Base-by-base conservation (phyloP, 257 asterid species). In the Rehmannia glutinosa region DNA sequence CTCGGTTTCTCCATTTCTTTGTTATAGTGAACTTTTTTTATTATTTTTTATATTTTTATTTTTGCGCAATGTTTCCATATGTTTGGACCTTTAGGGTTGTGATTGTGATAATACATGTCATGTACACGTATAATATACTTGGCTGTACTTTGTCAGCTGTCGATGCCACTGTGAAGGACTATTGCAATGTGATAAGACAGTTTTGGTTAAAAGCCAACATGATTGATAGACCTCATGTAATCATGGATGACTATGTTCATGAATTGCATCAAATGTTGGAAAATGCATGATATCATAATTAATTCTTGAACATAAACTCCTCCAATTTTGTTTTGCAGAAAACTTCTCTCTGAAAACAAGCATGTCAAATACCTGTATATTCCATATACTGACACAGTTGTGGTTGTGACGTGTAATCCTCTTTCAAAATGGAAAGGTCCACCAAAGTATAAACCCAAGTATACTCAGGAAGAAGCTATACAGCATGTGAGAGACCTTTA, bases 351-450 rank as follows among this genome's bases (percentile, higher is more conserved):
- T 0, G 97, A 91, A 74, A 94, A 94, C 87, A 94, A 85, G 92
- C 97, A 94, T 65, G 91, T 94, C 74, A 90, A 91, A 59, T 94
- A 85, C 77, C 84, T 94, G 72, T 75, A 94, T 69, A 88, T 94
- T 78, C 97, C 97, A 3, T 94, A 94, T 67, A 93, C 99, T 1
- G 96, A 93, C 69, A 80, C 94, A 2, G 91, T 90, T 42, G 99
- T 90, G 70, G 86, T 94, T 16, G 97, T 94, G 76, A 91, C 82
- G 5, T 94, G 99, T 77, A 94, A 94, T 75, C 97, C 96, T 64
- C 41, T 84, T 64, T 83, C 96, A 24, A 87, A 87, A 69, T 71
- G 84, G 92, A 87, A 74, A 72, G 91, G 89, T 46, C 83, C 87
- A 15, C 92, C 96, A 9, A 91, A 91, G 86, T 57, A 78, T 68